phyloP scores from a whole-genome alignment of 305 asterid species.

The Rubia tinctorum region DNA sequence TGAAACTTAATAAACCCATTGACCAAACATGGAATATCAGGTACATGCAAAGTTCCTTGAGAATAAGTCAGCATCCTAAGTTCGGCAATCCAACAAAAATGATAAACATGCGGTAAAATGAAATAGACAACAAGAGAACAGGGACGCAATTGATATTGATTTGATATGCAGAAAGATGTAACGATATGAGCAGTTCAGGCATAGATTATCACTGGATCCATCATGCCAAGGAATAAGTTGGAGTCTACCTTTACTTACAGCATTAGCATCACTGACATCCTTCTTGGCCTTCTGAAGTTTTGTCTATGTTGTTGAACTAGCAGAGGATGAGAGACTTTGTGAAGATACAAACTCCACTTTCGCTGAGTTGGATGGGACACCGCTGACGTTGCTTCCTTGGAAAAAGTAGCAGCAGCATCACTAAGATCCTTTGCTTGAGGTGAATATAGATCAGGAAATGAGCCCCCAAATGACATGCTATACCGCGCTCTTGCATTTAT shows the following conservation, averaged over 20 bases:
- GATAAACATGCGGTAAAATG: not conserved
- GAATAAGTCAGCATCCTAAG: not conserved
- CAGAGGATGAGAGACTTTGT: constrained; percentile 83
- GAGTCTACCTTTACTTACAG: constrained; percentile 53
- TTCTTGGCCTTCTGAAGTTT: constrained; percentile 67
- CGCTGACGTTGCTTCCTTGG: constrained; percentile 32
- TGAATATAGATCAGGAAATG: constrained; percentile 74
- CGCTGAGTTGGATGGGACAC: constrained; percentile 40
- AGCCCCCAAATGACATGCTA: constrained; percentile 81
- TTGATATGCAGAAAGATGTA: not conserved
- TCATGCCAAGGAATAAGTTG: not conserved
- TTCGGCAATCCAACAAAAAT: constrained; percentile 3
- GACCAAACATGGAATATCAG: constrained; percentile 12
- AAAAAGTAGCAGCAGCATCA: constrained; percentile 32
- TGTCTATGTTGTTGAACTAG: constrained; percentile 74
- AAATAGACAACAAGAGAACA: not conserved
- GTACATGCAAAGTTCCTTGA: not conserved
- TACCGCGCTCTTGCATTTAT: constrained; percentile 91
- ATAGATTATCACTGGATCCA: not conserved
- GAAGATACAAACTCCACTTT: constrained; percentile 81
- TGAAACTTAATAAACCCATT: constrained; percentile 13
- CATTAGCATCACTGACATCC: constrained; percentile 66
- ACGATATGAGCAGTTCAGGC: not conserved
- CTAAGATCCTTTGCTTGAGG: constrained; percentile 46
- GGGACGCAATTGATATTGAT: not conserved